Evolutionary conservation across 306 rosid genomes (phyloP).

Genomic region (Oxytropis ochrocephala): DNA sequence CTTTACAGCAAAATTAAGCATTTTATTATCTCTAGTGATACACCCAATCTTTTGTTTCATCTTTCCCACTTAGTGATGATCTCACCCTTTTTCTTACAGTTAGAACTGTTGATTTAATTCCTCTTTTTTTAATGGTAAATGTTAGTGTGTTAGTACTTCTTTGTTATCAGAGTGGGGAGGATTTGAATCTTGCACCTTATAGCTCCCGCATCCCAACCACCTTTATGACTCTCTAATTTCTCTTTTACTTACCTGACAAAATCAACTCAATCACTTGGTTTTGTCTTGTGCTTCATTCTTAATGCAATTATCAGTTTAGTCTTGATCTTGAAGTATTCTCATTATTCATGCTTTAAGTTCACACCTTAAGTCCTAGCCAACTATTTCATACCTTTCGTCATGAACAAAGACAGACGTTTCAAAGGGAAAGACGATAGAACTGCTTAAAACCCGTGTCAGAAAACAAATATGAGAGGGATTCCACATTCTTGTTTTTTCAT

Average conservation of each 20-base stretch:
- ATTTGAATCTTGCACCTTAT: too few relatives aligned
- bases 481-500: too few relatives aligned
- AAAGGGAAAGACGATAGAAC: conserved; percentile 37
- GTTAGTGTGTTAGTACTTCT: too few relatives aligned
- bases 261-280: neutral
- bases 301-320: neutral
- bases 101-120: neutral
- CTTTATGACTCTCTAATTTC: too few relatives aligned
- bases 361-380: neutral
- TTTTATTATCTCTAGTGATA: neutral
- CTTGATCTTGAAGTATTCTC: neutral
- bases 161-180: too few relatives aligned
- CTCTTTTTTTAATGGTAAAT: neutral
- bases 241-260: neutral
- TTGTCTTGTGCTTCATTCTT: neutral
- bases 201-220: too few relatives aligned
- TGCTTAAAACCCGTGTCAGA: conserved; percentile 10
- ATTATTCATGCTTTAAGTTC: neutral
- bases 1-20: neutral
- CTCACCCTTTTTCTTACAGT: neutral
- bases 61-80: neutral
- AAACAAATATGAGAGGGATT: too few relatives aligned
- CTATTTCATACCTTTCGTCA: conserved; percentile 18
- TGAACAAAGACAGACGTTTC: conserved; percentile 75
- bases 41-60: neutral